phyloP scores from a whole-genome alignment of 108 stramenopile species.

The Cyclotella kingstonii region DNA sequence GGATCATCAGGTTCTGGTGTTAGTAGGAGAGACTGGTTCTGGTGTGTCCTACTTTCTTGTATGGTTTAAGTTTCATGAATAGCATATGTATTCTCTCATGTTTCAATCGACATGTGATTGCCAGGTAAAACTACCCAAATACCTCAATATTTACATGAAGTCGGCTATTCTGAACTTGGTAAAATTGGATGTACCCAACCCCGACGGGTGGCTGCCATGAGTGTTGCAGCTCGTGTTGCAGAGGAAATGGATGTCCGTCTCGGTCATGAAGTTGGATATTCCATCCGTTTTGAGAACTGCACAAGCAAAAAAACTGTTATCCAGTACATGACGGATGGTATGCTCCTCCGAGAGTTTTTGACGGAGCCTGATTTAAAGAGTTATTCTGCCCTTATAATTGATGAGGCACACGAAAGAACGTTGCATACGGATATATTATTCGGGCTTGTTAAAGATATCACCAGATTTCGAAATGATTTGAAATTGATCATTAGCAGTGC shows the following conservation, averaged over 20 bases:
- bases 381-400: conserved; percentile 96
- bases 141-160: conserved; percentile 97
- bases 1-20: conserved; percentile 88
- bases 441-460: conserved; percentile 96
- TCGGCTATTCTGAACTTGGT: conserved; percentile 95
- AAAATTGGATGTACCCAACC: conserved; percentile 98
- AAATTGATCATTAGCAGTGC: conserved; percentile 96
- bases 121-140: conserved; percentile 93
- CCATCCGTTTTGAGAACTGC: conserved; percentile 98
- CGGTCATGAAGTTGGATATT: conserved; percentile 98
- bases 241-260: conserved; percentile 95
- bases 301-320: conserved; percentile 89
- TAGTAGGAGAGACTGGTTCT: conserved; percentile 90
- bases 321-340: conserved; percentile 98
- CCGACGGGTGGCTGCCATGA: conserved; percentile 98
- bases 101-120: too few species aligned
- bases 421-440: conserved; percentile 98
- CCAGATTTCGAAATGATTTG: conserved; percentile 90
- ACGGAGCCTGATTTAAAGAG: conserved; percentile 95
- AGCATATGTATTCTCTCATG: too few species aligned
- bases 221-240: conserved; percentile 95
- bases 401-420: conserved; percentile 98
- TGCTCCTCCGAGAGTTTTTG: conserved; percentile 96
- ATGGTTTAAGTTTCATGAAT: conserved; percentile 14
- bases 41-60: conserved; percentile 28